These are phyloP conservation scores for Emergomyces orientalis DNA, from an alignment of 2,329 filamentous ascomycete genomes.

Conservation along the genomic window DNA sequence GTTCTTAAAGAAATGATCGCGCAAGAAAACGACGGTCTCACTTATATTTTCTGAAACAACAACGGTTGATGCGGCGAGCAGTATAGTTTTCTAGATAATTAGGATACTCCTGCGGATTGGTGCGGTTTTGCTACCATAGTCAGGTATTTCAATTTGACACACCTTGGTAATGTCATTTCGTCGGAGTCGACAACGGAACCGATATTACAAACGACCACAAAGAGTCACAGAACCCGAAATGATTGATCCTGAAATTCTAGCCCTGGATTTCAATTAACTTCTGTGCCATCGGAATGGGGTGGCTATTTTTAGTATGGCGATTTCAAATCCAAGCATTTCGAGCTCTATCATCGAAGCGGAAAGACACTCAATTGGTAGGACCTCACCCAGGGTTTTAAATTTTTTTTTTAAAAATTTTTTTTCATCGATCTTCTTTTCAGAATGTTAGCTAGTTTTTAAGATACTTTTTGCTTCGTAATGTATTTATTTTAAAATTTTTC, in stretches of 20 bases:
- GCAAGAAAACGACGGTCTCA: slow-evolving; percentile 4
- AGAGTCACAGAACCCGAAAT: neutral
- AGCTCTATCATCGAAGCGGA: no score
- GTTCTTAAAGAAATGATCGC: slow-evolving; percentile 16
- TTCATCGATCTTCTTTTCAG: no score
- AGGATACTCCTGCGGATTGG: neutral
- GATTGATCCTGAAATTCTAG: neutral
- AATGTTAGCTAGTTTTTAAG: no score
- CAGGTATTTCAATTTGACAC: neutral
- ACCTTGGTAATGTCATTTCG: neutral
- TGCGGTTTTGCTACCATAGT: neutral
- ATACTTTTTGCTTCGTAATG: no score
- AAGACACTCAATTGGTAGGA: no score
- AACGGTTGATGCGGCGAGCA: neutral
- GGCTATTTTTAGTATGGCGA: neutral
- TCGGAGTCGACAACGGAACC: no score
- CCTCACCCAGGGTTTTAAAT: no score
- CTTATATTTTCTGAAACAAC: neutral
- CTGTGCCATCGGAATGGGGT: neutral
- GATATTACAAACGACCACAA: neutral
- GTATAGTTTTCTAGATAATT: neutral
- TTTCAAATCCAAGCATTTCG: no score
- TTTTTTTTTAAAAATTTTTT: no score
- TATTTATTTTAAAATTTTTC: no score
- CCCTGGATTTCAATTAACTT: neutral